Evolutionary conservation across 441 rosid species (phyloP).

Genomic region (Jatropha podagrica): DNA sequence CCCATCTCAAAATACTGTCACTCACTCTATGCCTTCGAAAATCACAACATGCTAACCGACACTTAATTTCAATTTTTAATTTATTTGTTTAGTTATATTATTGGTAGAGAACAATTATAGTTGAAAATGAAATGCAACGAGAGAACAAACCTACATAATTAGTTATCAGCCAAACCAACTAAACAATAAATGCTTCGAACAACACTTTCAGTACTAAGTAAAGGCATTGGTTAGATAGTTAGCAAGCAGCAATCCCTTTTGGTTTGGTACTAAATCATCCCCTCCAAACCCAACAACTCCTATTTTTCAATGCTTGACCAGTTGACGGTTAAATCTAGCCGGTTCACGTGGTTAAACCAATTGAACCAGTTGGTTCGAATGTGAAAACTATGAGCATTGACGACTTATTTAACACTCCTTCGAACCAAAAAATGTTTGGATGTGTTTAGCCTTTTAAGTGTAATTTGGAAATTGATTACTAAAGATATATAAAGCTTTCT

Average conservation of each 20-base stretch:
- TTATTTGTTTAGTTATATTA: background rate
- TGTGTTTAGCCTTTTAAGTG: too few relatives aligned
- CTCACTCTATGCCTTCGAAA: constrained; percentile 1
- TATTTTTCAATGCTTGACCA: background rate
- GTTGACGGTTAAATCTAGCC: too few relatives aligned
- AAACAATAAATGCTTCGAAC: background rate
- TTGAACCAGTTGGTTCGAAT: too few relatives aligned
- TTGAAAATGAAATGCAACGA: constrained; percentile 12
- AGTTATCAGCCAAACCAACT: background rate
- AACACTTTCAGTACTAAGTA: background rate
- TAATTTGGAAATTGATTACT: too few relatives aligned
- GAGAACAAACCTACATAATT: constrained; percentile 10
- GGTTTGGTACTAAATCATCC: background rate
- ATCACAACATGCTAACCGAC: constrained; percentile 25
- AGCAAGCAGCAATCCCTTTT: background rate
- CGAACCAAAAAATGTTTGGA: too few relatives aligned
- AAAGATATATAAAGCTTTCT: too few relatives aligned
- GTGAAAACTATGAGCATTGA: too few relatives aligned
- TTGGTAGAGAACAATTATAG: background rate
- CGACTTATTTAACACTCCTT: too few relatives aligned
- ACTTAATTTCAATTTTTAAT: background rate
- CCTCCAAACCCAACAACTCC: background rate
- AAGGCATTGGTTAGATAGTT: background rate
- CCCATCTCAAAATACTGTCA: background rate
- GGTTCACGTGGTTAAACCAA: too few relatives aligned